Conservation (phyloP, 352 stramenopile genomes). For the Pythium coloratum region DNA sequence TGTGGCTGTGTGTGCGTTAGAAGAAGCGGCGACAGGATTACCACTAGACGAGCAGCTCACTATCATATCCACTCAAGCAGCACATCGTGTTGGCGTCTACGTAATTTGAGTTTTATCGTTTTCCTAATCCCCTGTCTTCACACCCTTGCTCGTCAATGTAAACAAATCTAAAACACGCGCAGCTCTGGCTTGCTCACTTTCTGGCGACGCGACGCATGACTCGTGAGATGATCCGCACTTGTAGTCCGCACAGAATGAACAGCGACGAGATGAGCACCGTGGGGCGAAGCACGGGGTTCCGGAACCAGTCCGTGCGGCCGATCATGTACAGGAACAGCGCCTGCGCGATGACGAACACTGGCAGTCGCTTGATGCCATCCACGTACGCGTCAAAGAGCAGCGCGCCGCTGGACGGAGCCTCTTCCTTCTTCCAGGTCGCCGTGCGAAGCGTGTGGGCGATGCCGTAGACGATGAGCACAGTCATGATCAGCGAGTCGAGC, state of each 20-base stretch:
- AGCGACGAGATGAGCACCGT: conserved; percentile 62
- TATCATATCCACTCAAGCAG: not conserved
- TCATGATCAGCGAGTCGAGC: conserved; percentile 56
- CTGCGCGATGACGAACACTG: conserved; percentile 47
- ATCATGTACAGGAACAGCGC: conserved; percentile 60
- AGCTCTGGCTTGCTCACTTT: conserved; percentile 28
- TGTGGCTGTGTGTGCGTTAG: conserved; percentile 19
- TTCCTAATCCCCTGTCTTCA: not conserved
- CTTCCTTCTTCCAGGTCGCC: conserved; percentile 67
- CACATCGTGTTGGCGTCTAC: not conserved
- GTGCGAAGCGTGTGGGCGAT: conserved; percentile 66
- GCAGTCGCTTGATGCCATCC: conserved; percentile 51
- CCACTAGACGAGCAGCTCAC: conserved; percentile 7
- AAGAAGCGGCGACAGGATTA: conserved; percentile 34
- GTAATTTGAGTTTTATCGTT: conserved; percentile 8
- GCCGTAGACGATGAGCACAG: conserved; percentile 65
- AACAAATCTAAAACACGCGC: not conserved
- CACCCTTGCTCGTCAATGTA: not conserved
- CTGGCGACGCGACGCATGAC: conserved; percentile 59
- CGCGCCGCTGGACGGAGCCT: conserved; percentile 54
- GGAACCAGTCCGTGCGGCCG: conserved; percentile 66
- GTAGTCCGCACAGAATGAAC: conserved; percentile 33
- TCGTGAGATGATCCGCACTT: conserved; percentile 52
- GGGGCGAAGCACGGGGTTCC: conserved; percentile 75
- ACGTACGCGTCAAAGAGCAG: conserved; percentile 53